Evolutionary conservation across 306 rosid genomes (phyloP).

Genomic region (Pueraria montana): DNA sequence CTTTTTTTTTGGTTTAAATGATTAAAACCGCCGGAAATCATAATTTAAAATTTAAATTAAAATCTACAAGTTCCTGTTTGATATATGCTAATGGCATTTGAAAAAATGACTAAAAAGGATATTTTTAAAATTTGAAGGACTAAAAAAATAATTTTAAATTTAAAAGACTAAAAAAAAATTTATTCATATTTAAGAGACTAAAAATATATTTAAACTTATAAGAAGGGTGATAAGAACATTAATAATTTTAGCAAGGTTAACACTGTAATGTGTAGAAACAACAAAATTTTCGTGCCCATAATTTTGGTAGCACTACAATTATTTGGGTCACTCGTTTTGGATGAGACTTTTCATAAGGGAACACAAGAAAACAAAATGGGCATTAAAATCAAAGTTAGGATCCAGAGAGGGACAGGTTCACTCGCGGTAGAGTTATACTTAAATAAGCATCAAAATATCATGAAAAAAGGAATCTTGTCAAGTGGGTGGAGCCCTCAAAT

Average conservation of each 20-base stretch:
- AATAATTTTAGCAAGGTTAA: background rate
- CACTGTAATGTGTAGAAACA: constrained; percentile 4
- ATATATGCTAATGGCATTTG: too few species aligned
- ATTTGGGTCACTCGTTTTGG: constrained; percentile 1
- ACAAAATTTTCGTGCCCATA: background rate
- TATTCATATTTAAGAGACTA: too few species aligned
- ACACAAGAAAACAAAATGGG: constrained; percentile 29
- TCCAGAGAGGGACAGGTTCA: background rate
- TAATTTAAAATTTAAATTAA: too few species aligned
- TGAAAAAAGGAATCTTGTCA: constrained; percentile 47
- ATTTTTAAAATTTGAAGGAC: too few species aligned
- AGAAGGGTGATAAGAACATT: too few species aligned
- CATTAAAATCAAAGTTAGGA: constrained; percentile 36
- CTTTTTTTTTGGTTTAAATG: too few species aligned
- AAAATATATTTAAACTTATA: too few species aligned
- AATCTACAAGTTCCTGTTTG: too few species aligned
- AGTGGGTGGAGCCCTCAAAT: constrained; percentile 32
- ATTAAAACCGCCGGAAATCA: too few species aligned
- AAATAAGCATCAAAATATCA: constrained; percentile 36
- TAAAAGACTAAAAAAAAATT: too few species aligned
- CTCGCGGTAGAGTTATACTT: background rate
- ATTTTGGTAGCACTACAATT: background rate
- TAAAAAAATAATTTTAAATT: too few species aligned
- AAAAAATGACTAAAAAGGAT: too few species aligned
- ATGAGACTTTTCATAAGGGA: constrained; percentile 7